Evolutionary conservation across 495 filamentous ascomycete species (phyloP).

Genomic region (Penicillium antarcticum): DNA sequence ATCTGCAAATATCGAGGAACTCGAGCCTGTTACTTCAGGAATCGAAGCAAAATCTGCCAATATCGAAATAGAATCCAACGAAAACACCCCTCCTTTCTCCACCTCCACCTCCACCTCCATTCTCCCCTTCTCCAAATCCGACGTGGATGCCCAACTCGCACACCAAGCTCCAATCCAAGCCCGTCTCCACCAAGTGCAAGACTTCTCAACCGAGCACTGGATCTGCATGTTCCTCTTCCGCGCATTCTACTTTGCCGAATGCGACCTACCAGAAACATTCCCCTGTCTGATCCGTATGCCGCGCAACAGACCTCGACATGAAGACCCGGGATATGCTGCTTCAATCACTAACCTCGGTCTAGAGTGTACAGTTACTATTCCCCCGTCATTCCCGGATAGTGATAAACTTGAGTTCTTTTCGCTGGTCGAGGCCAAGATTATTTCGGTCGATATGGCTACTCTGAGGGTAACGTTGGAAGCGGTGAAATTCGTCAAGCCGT

Average conservation of each 20-base stretch:
- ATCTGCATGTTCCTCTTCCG: slow-evolving; percentile 67
- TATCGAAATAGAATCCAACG: slow-evolving; percentile 4
- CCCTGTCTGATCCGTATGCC: slow-evolving; percentile 45
- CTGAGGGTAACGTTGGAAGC: slow-evolving; percentile 51
- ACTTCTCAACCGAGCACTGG: slow-evolving; percentile 54
- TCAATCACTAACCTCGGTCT: slow-evolving; percentile 34
- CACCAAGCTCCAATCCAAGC: slow-evolving; percentile 29
- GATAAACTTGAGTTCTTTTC: slow-evolving; percentile 41
- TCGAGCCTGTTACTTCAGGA: no score
- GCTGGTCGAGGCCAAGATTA: slow-evolving; percentile 57
- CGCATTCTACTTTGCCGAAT: slow-evolving; percentile 70
- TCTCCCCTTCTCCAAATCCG: slow-evolving; percentile 60
- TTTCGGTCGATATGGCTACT: slow-evolving; percentile 51
- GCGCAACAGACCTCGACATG: slow-evolving; percentile 28
- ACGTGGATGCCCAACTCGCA: slow-evolving; percentile 49
- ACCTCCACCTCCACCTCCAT: slow-evolving; percentile 16
- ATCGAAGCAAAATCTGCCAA: slow-evolving; percentile 14
- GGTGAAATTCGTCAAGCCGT: slow-evolving; percentile 40
- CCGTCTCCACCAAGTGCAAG: slow-evolving; percentile 32
- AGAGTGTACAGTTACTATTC: slow-evolving; percentile 24
- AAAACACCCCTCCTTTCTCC: not conserved
- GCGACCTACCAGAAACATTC: slow-evolving; percentile 60
- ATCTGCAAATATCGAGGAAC: not conserved
- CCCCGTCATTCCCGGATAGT: slow-evolving; percentile 24
- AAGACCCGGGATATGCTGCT: slow-evolving; percentile 24